phyloP scores from a whole-genome alignment of 257 asterid species.

The Solanum ossicruentum region DNA sequence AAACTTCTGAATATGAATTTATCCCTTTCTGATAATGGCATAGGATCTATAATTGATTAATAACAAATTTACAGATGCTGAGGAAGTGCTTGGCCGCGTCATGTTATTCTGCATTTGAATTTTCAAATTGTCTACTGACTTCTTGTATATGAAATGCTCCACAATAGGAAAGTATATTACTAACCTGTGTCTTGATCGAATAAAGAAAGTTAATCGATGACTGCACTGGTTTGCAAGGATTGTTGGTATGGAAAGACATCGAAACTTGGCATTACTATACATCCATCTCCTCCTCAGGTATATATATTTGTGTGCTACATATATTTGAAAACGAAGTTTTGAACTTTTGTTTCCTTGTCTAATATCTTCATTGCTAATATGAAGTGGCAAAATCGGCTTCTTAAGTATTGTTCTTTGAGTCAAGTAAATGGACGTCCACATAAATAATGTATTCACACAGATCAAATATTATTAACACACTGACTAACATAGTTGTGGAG shows the following conservation, averaged over 20 bases:
- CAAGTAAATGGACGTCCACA: neutral
- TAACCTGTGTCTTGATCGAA: neutral
- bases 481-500: neutral
- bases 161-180: neutral
- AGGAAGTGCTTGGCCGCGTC: neutral
- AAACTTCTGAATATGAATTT: neutral
- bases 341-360: neutral
- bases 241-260: neutral
- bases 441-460: neutral
- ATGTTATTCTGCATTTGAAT: neutral
- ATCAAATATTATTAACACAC: neutral
- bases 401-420: neutral
- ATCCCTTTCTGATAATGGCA: neutral
- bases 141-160: neutral
- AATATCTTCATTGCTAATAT: neutral
- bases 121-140: neutral
- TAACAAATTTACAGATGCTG: neutral
- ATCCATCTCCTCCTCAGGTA: neutral
- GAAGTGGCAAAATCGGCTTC: neutral
- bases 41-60: neutral
- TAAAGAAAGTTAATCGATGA: neutral
- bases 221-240: neutral
- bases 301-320: neutral
- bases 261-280: neutral
- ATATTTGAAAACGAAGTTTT: neutral